A percentile compares a stretch with the other conserved stretches of the same genome.
phyloP scores from a whole-genome alignment of 345 rosid genomes.

The Salix brachista region DNA sequence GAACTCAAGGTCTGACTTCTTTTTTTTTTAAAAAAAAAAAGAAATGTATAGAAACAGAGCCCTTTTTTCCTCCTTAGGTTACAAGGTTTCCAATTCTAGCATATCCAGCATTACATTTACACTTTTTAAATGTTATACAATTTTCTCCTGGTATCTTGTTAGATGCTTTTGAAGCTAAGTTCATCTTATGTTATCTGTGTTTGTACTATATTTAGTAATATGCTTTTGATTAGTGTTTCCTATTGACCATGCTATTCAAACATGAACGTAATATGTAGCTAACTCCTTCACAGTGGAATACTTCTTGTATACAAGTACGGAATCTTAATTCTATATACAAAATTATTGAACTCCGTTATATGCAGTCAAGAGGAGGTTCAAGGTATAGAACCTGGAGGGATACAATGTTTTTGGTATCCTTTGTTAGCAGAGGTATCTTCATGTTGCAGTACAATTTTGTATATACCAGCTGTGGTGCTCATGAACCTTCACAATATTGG shows the following conservation, averaged over 20 bases:
- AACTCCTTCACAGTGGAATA: no score
- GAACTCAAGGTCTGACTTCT: slow-evolving; percentile 59
- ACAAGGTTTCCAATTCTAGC: background rate
- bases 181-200: background rate
- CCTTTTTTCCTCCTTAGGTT: background rate
- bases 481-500: no score
- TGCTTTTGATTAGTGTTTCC: background rate
- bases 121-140: background rate
- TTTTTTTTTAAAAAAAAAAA: background rate
- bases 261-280: background rate
- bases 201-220: background rate
- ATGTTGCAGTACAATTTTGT: background rate
- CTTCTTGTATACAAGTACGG: no score
- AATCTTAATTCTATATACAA: background rate
- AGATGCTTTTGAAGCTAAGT: background rate
- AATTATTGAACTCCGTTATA: background rate
- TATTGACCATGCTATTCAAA: background rate
- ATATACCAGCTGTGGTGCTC: background rate
- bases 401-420: background rate
- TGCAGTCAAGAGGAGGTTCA: background rate
- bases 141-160: background rate
- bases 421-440: background rate
- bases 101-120: background rate
- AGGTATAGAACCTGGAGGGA: background rate
- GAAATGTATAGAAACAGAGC: background rate